phyloP scores from a whole-genome alignment of 179 eudicot genomes.

The Monotropa hypopitys region DNA sequence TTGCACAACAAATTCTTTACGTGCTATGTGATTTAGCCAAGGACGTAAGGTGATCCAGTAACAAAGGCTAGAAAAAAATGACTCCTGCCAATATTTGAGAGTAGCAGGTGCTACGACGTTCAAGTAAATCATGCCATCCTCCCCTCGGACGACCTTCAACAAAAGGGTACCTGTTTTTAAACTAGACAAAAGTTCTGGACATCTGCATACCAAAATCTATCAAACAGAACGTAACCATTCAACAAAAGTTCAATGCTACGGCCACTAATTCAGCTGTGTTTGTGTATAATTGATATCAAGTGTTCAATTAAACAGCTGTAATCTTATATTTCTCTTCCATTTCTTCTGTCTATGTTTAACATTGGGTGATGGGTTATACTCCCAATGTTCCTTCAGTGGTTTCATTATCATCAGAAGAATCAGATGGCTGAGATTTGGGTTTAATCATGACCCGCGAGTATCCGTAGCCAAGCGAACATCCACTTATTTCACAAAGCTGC shows the following conservation, averaged over 20 bases:
- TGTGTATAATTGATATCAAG: neutral
- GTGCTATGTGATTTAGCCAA: neutral
- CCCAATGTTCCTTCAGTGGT: constrained; percentile 55
- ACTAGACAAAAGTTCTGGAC: too few species aligned
- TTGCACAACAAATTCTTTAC: neutral
- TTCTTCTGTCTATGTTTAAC: neutral
- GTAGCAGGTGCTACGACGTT: too few species aligned
- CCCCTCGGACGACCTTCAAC: too few species aligned
- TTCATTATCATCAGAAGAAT: constrained; percentile 55
- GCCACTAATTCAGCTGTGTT: neutral
- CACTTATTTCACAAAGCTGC: constrained; percentile 88
- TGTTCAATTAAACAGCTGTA: neutral
- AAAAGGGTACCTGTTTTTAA: too few species aligned
- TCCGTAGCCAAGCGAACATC: constrained; percentile 91
- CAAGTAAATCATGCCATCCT: too few species aligned
- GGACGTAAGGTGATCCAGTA: too few species aligned
- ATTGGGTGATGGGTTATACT: constrained; percentile 21
- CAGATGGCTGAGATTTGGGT: constrained; percentile 52
- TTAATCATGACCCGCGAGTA: constrained; percentile 56
- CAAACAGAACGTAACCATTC: neutral
- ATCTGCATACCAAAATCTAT: neutral
- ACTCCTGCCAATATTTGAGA: too few species aligned
- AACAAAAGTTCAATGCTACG: neutral
- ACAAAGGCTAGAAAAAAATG: too few species aligned
- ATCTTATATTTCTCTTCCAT: neutral